Base-by-base conservation (phyloP, 352 stramenopile genomes). In the Phytophthora nicotianae region DNA sequence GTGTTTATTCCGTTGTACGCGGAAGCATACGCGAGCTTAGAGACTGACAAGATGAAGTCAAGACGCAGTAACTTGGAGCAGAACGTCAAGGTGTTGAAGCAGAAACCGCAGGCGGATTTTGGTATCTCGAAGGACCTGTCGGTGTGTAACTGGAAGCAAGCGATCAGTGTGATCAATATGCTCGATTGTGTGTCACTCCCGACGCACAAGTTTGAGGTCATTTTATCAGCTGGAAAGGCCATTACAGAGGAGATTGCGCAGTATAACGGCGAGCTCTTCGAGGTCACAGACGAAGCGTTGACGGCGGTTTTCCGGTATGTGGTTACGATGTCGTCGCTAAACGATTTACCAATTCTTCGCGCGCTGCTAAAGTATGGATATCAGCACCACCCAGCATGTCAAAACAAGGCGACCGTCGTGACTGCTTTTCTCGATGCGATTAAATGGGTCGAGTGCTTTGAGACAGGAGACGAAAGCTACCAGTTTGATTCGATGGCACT, bases 181-280 rank as follows among this genome's bases (percentile, higher is more conserved):
- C 64, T 96, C 16, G 88, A 96, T 46, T 91, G 80, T 42, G 74
- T 89, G 14, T 93, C 88, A 19, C 66, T 96, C 2, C 79, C 85
- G 24, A 90, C 86, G 13, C 86, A 95, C 74, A 96, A 96, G 66
- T 74, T 95, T 33, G 83, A 93, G 26, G 58, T 93, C 14, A 81
- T 95, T 43, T 59, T 92, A 17, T 72, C 63, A 16, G 81, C 81
- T 13, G 82, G 74, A 1, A 81, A 76, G 35, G 57, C 58, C 8
- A 88, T 93, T 43, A 69, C 62, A 2, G 55, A 84, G 10, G 74
- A 60, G 6, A 84, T 95, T 41, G 69, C 72, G 3, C 55, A 74
- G n/a, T 74, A 70, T 26, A 83, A 90, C 20, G 86, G 79, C 8
- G 62, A 77, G 14, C 47, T 85, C 5, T 83, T 86, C 17, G 80